Base-by-base conservation (phyloP, 2,329 filamentous ascomycete species). In the Peltaster fructicola region DNA sequence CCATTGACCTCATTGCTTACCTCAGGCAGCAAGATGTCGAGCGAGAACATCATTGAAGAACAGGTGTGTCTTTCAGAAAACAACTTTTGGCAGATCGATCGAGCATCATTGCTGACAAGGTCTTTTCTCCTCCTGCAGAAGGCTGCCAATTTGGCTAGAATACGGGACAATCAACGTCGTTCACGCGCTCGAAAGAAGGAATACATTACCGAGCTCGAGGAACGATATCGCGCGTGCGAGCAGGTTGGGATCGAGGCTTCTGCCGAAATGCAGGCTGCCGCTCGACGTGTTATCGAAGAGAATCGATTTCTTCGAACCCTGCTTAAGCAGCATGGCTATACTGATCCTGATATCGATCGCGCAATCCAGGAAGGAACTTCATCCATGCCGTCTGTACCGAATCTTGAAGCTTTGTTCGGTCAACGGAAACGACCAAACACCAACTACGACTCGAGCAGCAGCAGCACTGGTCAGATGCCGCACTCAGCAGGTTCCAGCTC, bases 121-220 rank as follows among this genome's bases (percentile, higher is more conserved):
- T n/a, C n/a, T n/a, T n/a, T n/a, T n/a, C n/a, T n/a, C n/a, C n/a
- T n/a, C n/a, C n/a, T 7, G 8, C 36, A 41, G 38, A 36, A 44
- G 27, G 37, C 27, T 17, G 47, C 52, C 26, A 56, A 56, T 25
- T 50, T 59, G 16, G 62, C 65, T 22, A 70, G 75, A 30, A 73
- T 81, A 36, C 65, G 76, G 35, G 73, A 82, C 40, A 84, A 82
- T 40, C 77, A 82, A 45, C 63, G 76, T 28, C 68, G 75, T 33
- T 79, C 72, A n/a, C 68, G 77, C 26, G 73, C 73, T 22, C 64
- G 75, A 17, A 63, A 71, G 34, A 78, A 75, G 53, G 73, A 79
- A 41, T 80, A 82, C 43, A 53, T 80, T 18, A 58, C 69, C 32
- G 71, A 76, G 27, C 61, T 81, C 14, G 74, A 82, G 48, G 54